Base-by-base conservation (phyloP, 1,139 yeast species). In the Blastobotrys proliferans region DNA sequence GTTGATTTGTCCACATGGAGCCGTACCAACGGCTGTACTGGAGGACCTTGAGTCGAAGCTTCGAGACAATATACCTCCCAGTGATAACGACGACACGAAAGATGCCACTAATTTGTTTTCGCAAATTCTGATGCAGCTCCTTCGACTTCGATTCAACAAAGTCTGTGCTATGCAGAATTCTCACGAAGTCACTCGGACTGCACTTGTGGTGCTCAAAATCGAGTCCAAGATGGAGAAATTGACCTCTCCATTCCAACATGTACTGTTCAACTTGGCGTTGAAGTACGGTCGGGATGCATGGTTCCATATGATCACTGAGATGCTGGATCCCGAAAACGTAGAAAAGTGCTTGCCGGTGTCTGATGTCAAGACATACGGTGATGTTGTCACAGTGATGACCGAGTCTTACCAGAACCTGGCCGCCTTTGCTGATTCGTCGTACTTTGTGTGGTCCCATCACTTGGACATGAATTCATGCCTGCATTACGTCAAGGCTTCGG, bases 401-500 rank as follows among this genome's bases (percentile, higher is more conserved):
- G 24, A 20, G 9, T 16, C 42, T 11, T 40, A 29, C 14, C 19
- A 39, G 33, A 25, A 31, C 33, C 14, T 38, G 6, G 19, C 13
- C 2, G 24, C 6, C 11, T 11, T 20, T 10, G 36, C 42, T 2
- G 4, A 10, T 3, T 6, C 6, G 8, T 25, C 37, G 17, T 38
- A n/a, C 26, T 32, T 17, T 19, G 41, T 44, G 13, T 51, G 53
- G 53, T 41, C 45, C 17, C 47, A 49, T 25, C 51, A 50, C 26
- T 22, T 51, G 18, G 22, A 32, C 14, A 39, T 47, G 44, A 32
- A 45, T 32, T 39, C 46, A 24, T 30, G 38, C 8, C n/a, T 38
- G 37, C 9, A 3, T 16, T 38, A 37, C 14, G 17, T 38, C 6
- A 38, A 35, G 18, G 17, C 25, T 20, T 14, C 11, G 25, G 11